These are phyloP conservation scores for Luffa acutangula DNA, from an alignment of 306 rosid species.

Conservation along the genomic window DNA sequence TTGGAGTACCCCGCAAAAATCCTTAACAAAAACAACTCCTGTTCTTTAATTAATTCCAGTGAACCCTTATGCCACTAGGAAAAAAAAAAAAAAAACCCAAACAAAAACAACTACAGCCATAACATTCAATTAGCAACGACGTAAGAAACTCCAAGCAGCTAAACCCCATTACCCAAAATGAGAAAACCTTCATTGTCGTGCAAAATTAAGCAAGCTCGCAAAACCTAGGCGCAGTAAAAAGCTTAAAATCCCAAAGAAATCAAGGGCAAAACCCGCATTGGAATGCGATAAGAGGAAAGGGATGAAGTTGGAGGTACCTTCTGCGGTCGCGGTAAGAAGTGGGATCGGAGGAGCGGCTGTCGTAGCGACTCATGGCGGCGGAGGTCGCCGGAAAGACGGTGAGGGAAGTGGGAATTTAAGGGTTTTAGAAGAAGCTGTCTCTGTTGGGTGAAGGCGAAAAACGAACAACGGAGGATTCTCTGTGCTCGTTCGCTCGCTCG, in stretches of 20 bases:
- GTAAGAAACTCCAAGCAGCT: neutral
- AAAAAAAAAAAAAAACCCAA: neutral
- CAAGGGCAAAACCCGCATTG: neutral
- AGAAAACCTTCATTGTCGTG: neutral
- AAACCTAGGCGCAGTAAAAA: neutral
- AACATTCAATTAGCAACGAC: neutral
- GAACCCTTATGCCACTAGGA: neutral
- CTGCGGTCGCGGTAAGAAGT: conserved; percentile 81
- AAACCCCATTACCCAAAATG: neutral
- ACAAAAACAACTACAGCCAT: neutral
- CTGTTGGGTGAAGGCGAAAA: neutral
- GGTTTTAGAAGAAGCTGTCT: conserved; percentile 26
- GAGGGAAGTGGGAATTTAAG: conserved; percentile 1
- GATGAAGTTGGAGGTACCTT: conserved; percentile 34
- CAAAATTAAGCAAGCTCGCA: neutral
- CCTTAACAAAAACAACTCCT: neutral
- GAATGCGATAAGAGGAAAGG: neutral
- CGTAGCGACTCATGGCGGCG: conserved; percentile 80
- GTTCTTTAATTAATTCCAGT: neutral
- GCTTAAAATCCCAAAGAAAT: neutral
- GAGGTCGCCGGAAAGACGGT: neutral
- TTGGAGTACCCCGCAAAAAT: neutral
- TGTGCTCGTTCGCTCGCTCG: neutral
- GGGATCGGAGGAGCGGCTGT: conserved; percentile 91
- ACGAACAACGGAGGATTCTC: neutral